phyloP scores from a whole-genome alignment of 1,139 yeast genomes.

The Magnusiomyces paraingens region DNA sequence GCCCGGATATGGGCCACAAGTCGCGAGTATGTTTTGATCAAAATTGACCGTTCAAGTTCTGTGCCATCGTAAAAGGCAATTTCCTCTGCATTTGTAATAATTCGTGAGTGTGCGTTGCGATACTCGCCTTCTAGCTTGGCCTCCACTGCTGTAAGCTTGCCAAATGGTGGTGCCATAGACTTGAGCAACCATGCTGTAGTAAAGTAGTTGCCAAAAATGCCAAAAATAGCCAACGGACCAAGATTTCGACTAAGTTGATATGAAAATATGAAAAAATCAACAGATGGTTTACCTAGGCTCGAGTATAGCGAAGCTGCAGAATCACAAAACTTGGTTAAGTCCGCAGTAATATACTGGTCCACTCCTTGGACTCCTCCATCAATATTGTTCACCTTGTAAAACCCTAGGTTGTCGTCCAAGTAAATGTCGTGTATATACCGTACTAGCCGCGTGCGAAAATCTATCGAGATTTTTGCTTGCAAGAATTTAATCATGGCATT shows the following conservation, averaged over 20 bases:
- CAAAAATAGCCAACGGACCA: conserved; percentile 78
- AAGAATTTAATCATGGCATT: conserved; percentile 84
- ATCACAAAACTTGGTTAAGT: conserved; percentile 74
- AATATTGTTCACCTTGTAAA: conserved; percentile 54
- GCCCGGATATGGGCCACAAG: conserved; percentile 48
- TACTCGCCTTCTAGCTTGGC: conserved; percentile 81
- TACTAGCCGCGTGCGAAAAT: conserved; percentile 77
- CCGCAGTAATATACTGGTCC: conserved; percentile 79
- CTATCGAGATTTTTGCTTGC: conserved; percentile 69
- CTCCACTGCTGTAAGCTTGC: conserved; percentile 63
- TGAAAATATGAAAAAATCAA: conserved; percentile 82
- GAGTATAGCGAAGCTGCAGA: conserved; percentile 81
- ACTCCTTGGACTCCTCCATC: conserved; percentile 44
- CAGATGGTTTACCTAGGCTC: conserved; percentile 84
- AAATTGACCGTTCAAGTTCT: conserved; percentile 65
- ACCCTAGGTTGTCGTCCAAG: conserved; percentile 72
- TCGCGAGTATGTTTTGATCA: conserved; percentile 50
- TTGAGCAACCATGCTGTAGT: conserved; percentile 72
- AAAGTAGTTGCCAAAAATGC: conserved; percentile 75
- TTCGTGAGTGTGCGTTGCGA: conserved; percentile 77
- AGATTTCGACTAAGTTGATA: conserved; percentile 77
- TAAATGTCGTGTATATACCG: conserved; percentile 89
- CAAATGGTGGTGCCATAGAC: conserved; percentile 76
- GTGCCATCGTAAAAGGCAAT: conserved; percentile 93
- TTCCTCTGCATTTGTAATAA: conserved; percentile 87